Evolutionary conservation across 305 asterid species (phyloP).

Genomic region (Fraxinus angustifolia): DNA sequence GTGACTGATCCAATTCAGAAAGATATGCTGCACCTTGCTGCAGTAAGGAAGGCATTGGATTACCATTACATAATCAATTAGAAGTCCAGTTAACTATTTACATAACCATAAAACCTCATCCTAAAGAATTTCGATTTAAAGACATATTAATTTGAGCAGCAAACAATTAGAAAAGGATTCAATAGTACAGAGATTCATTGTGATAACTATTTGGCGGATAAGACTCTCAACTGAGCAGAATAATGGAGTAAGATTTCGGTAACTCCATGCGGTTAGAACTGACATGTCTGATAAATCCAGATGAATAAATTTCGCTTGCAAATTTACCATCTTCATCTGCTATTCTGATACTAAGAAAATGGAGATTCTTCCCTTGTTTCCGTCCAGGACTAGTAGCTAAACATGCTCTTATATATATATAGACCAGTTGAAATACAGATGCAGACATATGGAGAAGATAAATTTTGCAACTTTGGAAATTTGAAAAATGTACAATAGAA

Average conservation of each 20-base stretch:
- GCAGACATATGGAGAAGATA: background rate
- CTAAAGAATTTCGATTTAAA: background rate
- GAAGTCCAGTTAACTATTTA: background rate
- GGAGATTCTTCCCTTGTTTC: background rate
- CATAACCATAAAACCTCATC: background rate
- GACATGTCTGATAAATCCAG: background rate
- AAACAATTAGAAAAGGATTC: background rate
- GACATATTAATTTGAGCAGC: background rate
- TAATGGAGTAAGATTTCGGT: background rate
- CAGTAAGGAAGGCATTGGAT: constrained; percentile 29
- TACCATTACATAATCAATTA: constrained; percentile 21
- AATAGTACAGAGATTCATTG: background rate
- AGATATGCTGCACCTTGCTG: constrained; percentile 88
- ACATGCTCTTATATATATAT: background rate
- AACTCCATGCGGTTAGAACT: background rate
- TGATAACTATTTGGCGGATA: background rate
- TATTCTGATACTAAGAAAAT: background rate
- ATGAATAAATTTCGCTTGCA: background rate
- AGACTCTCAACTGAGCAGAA: background rate
- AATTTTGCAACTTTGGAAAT: background rate
- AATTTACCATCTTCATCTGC: background rate
- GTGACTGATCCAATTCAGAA: constrained; percentile 86
- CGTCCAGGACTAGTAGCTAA: background rate
- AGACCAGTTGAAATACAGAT: background rate
- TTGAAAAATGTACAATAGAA: background rate